Evolutionary conservation across 1,284 basidiomycete genomes (phyloP).

Genomic region (Athelia psychrophila): DNA sequence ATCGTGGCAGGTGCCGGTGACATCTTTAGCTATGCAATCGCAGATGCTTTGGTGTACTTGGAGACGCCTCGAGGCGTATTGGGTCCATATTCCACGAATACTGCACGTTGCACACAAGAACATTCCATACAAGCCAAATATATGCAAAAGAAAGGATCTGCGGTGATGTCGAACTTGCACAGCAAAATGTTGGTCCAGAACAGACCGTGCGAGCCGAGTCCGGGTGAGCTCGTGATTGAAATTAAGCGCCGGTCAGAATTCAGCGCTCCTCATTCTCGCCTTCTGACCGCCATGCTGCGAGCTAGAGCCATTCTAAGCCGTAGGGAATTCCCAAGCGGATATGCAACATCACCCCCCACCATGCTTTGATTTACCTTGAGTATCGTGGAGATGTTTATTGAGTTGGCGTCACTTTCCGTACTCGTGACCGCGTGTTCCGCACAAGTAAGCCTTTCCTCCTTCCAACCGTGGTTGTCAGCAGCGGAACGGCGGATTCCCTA

Average conservation of each 20-base stretch:
- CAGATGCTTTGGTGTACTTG: no score
- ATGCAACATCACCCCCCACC: constrained; percentile 56
- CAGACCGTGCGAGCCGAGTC: constrained; percentile 13
- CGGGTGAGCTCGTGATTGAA: constrained; percentile 1
- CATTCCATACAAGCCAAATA: no score
- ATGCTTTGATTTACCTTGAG: constrained; percentile 86
- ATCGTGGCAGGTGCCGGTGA: not conserved
- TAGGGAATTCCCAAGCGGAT: constrained; percentile 39
- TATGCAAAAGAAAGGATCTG: no score
- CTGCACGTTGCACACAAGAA: no score
- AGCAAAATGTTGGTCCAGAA: constrained; percentile 18
- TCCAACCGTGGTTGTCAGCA: no score
- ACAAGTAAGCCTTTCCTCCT: no score
- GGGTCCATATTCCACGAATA: no score
- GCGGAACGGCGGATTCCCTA: no score
- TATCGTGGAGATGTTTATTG: constrained; percentile 82
- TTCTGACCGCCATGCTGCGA: constrained; percentile 32
- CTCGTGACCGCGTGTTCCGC: no score
- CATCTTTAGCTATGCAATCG: not conserved
- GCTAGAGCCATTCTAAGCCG: constrained; percentile 20
- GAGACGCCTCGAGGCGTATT: no score
- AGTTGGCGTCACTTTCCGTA: constrained; percentile 85
- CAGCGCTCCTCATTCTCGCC: not conserved
- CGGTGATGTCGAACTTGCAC: no score
- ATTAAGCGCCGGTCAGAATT: not conserved